Evolutionary conservation across 768 basidiomycete genomes (phyloP), one percentile per base, ranked within the genome.

Genomic region (Kwoniella shandongensis): DNA sequence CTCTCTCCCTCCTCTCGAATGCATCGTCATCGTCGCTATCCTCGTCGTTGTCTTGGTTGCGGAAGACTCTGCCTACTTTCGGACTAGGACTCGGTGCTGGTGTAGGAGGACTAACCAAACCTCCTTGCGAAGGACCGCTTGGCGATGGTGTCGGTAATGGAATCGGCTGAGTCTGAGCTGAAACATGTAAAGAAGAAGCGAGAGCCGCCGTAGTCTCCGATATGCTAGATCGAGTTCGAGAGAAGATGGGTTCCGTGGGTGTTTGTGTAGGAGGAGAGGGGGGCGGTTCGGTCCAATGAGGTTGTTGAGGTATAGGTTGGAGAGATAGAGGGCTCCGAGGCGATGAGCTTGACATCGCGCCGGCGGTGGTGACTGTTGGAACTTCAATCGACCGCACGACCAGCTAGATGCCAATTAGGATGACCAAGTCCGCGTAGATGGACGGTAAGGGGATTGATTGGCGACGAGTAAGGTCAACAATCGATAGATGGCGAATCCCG

Each of bases 31-130:
- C 41, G 20, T 25, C 20, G 41, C 41, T 36, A 2, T 39, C 54
- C 22, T 49, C 44, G 10, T 47, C 56, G 20, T 51, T 46, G 17
- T 49, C 51, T 51, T 53, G 57, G 13, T 45, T 29, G 58, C 65
- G 57, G 26, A 54, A 57, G 26, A 49, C 46, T 41, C 47, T 32
- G 41, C 55, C 58, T 36, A 48, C 65, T 7, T 23, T 51, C 13
- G 70, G 67, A 25, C 60, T 67, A 2, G 70, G 70, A 57, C 67
- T 69, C 8, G 70, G 70, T 12, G 70, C 70, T 17, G 70, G 70
- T 32, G 70, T 72, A 18, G 70, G 70, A 20, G 70, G 70, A 32
- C 57, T 59, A 0, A 59, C 48, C 5, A 44, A 36, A 2, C 26
- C 32, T 22, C 44, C 46, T 15, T 32, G 32, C 32, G 38, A 20